Percentiles rank a stretch among this genome's conserved stretches.
phyloP scores from a whole-genome alignment of 2,329 filamentous ascomycete genomes.

The Sclerotiophoma versabilis region DNA sequence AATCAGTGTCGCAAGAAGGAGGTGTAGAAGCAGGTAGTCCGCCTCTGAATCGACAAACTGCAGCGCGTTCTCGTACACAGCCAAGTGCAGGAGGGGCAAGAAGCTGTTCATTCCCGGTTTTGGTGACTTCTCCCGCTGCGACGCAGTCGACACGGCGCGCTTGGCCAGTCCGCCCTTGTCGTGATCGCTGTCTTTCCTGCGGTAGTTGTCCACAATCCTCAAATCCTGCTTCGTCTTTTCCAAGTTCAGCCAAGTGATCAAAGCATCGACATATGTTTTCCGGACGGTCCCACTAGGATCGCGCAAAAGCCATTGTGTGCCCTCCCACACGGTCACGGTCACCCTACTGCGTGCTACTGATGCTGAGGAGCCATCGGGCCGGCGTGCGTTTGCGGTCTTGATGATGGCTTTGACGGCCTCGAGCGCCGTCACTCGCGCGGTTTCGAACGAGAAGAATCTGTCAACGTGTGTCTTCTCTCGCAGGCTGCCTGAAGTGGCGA shows the following conservation, averaged over 20 bases:
- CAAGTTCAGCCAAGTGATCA: constrained; percentile 83
- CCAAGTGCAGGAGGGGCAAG: constrained; percentile 80
- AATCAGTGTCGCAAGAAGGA: constrained; percentile 77
- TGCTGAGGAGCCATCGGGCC: constrained; percentile 51
- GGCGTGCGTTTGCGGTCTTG: constrained; percentile 71
- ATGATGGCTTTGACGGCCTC: constrained; percentile 83
- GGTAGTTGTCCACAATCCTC: constrained; percentile 65
- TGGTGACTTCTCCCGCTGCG: constrained; percentile 64
- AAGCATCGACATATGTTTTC: constrained; percentile 82
- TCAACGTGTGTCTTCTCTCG: constrained; percentile 62
- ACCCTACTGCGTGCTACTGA: constrained; percentile 77
- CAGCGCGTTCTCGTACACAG: constrained; percentile 86
- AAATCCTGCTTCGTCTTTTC: constrained; percentile 75
- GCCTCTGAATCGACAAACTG: constrained; percentile 68
- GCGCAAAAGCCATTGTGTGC: constrained; percentile 90
- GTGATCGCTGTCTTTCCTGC: constrained; percentile 50
- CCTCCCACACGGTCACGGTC: constrained; percentile 87
- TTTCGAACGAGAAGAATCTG: constrained; percentile 69
- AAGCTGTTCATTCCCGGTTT: constrained; percentile 71
- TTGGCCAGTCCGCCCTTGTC: constrained; percentile 58
- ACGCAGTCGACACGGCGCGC: constrained; percentile 73
- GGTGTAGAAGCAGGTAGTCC: constrained; percentile 78
- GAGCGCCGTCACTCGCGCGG: constrained; percentile 70
- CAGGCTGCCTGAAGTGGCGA: constrained; percentile 57
- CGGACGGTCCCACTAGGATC: constrained; percentile 81